Conservation (phyloP, 441 rosid species). For the Populus hybrid region DNA sequence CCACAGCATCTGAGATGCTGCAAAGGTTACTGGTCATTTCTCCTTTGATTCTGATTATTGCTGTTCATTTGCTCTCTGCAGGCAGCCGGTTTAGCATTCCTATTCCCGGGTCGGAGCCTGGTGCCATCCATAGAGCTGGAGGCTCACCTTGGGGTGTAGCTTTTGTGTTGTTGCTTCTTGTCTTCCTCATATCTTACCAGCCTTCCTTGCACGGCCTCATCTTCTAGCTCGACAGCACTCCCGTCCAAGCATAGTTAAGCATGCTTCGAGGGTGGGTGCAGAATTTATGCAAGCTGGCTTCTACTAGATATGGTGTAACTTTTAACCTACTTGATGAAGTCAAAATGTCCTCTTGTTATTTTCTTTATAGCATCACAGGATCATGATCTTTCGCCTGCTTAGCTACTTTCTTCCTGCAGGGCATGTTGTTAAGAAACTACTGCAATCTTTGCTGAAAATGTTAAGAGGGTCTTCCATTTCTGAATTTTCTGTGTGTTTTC, state of each 20-base stretch:
- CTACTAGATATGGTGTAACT: not conserved
- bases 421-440: not conserved
- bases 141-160: slow-evolving; percentile 65
- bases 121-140: slow-evolving; percentile 55
- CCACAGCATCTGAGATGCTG: slow-evolving; percentile 48
- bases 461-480: not conserved
- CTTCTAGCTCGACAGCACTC: slow-evolving; percentile 16
- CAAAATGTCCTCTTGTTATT: not conserved
- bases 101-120: slow-evolving; percentile 52
- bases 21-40: slow-evolving; percentile 45
- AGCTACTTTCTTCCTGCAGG: not conserved
- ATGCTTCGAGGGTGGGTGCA: not conserved
- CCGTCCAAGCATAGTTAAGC: not conserved
- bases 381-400: not conserved
- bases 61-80: slow-evolving; percentile 53
- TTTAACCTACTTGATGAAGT: not conserved
- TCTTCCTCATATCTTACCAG: slow-evolving; percentile 44
- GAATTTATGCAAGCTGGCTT: not conserved
- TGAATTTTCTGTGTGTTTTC: not conserved
- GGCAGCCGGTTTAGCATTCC: slow-evolving; percentile 38
- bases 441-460: not conserved
- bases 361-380: not conserved
- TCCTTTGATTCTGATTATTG: slow-evolving; percentile 46
- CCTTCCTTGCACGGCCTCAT: slow-evolving; percentile 40
- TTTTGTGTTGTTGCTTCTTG: slow-evolving; percentile 40